phyloP scores from a whole-genome alignment of 768 basidiomycete species.

The Inosperma sp. region DNA sequence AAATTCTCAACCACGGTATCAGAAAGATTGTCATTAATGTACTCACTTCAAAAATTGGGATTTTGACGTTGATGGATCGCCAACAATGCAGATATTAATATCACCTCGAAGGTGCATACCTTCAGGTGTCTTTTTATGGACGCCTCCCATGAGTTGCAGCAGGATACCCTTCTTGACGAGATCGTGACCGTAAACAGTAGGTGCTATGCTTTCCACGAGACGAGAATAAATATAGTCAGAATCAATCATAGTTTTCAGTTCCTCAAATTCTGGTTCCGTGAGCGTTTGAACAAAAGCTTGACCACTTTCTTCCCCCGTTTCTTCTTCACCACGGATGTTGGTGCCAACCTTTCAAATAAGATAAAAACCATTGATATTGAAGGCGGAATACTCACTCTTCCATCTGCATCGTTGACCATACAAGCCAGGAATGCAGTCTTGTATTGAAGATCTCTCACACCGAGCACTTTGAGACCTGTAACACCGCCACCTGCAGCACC shows the following conservation, averaged over 20 bases:
- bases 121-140: slow-evolving; percentile 93
- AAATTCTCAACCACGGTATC: not conserved
- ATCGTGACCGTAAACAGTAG: slow-evolving; percentile 98
- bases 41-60: slow-evolving; percentile 96
- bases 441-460: slow-evolving; percentile 94
- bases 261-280: slow-evolving; percentile 92
- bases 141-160: slow-evolving; percentile 96
- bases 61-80: slow-evolving; percentile 96
- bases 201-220: slow-evolving; percentile 91
- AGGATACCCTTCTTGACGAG: slow-evolving; percentile 98
- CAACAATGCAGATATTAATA: slow-evolving; percentile 97
- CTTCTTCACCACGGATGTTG: slow-evolving; percentile 87
- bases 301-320: slow-evolving; percentile 68
- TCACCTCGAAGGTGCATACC: slow-evolving; percentile 99
- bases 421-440: slow-evolving; percentile 98
- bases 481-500: slow-evolving; percentile 78
- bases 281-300: slow-evolving; percentile 85
- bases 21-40: not conserved
- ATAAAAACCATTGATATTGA: too few species aligned
- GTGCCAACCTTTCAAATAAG: slow-evolving; percentile 58
- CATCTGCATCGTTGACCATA: slow-evolving; percentile 92
- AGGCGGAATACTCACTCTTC: slow-evolving; percentile 67
- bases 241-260: slow-evolving; percentile 91
- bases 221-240: slow-evolving; percentile 93
- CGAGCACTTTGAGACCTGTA: slow-evolving; percentile 88